These are phyloP conservation scores for Glarea lozoyensis DNA, from an alignment of 495 filamentous ascomycete species.

Conservation along the genomic window DNA sequence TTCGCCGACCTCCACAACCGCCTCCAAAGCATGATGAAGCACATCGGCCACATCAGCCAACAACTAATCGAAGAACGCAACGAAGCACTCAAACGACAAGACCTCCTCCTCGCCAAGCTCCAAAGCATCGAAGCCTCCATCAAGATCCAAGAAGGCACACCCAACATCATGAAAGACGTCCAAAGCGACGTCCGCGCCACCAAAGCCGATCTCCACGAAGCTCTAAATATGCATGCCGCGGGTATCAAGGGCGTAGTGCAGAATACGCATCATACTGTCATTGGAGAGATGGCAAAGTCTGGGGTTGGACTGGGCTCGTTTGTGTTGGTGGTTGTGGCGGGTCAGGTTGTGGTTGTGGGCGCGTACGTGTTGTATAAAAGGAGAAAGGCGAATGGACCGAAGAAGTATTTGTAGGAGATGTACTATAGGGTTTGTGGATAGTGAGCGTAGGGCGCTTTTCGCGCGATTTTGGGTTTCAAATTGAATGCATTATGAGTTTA, in stretches of 20 bases:
- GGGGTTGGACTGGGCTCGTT: conserved; percentile 61
- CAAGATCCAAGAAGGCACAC: conserved; percentile 51
- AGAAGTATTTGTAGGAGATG: conserved; percentile 71
- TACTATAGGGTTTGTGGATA: too few species aligned
- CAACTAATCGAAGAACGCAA: conserved; percentile 37
- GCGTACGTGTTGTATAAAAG: conserved; percentile 78
- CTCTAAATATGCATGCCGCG: conserved; percentile 61
- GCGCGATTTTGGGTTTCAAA: too few species aligned
- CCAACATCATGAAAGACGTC: conserved; percentile 50
- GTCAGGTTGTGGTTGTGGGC: conserved; percentile 61
- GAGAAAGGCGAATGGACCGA: conserved; percentile 62
- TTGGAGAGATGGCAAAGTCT: conserved; percentile 36
- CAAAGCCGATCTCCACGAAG: conserved; percentile 46
- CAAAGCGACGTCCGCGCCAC: conserved; percentile 56
- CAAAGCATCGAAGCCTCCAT: conserved; percentile 28
- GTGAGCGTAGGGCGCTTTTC: too few species aligned
- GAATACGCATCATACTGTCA: conserved; percentile 60
- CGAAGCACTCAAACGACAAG: conserved; percentile 49
- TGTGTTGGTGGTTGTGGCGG: conserved; percentile 63
- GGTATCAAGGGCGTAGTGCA: conserved; percentile 63
- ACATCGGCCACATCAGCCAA: conserved; percentile 58
- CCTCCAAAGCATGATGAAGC: conserved; percentile 65
- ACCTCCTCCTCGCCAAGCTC: conserved; percentile 36
- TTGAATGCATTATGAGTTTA: too few species aligned
- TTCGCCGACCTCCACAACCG: conserved; percentile 77